These are phyloP conservation scores for Plasmodium relictum DNA, from an alignment of 169 alveolate genomes.

Conservation along the genomic window DNA sequence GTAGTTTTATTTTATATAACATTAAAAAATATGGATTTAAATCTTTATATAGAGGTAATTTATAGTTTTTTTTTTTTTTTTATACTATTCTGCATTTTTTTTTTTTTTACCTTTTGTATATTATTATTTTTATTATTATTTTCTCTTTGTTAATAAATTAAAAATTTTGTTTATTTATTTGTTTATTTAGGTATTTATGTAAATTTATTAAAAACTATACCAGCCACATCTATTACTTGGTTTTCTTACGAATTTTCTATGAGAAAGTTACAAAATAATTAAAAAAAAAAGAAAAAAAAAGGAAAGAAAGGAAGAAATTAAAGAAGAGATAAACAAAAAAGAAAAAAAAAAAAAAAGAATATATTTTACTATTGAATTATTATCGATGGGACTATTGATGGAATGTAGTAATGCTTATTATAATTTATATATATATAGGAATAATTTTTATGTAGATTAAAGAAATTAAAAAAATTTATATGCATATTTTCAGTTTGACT, in stretches of 20 bases:
- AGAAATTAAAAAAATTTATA: slow-evolving; percentile 46
- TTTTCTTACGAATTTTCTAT: slow-evolving; percentile 64
- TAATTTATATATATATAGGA: slow-evolving; percentile 27
- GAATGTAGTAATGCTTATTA: slow-evolving; percentile 6
- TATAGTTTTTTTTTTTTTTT: not conserved
- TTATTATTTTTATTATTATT: not conserved
- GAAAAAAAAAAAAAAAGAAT: not conserved
- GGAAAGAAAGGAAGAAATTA: not conserved
- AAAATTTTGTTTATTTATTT: not conserved
- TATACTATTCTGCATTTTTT: not conserved
- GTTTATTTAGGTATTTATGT: slow-evolving; percentile 55
- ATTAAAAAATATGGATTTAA: slow-evolving; percentile 37
- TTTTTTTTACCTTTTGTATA: not conserved
- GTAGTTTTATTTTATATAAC: slow-evolving; percentile 66
- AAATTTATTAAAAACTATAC: slow-evolving; percentile 50
- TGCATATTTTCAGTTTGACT: slow-evolving; percentile 17
- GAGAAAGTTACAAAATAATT: slow-evolving; percentile 44
- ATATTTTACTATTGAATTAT: not conserved
- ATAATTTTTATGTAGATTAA: slow-evolving; percentile 6
- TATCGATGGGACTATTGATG: slow-evolving; percentile 31
- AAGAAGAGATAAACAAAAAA: not conserved
- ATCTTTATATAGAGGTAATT: slow-evolving; percentile 64
- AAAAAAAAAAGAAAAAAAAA: not conserved
- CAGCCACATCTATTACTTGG: slow-evolving; percentile 76
- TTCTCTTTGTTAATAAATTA: not conserved